A percentile compares a stretch with the other conserved stretches of the same genome.
phyloP scores from a whole-genome alignment of 2,329 filamentous ascomycete genomes.

The Neobulgaria alba region DNA sequence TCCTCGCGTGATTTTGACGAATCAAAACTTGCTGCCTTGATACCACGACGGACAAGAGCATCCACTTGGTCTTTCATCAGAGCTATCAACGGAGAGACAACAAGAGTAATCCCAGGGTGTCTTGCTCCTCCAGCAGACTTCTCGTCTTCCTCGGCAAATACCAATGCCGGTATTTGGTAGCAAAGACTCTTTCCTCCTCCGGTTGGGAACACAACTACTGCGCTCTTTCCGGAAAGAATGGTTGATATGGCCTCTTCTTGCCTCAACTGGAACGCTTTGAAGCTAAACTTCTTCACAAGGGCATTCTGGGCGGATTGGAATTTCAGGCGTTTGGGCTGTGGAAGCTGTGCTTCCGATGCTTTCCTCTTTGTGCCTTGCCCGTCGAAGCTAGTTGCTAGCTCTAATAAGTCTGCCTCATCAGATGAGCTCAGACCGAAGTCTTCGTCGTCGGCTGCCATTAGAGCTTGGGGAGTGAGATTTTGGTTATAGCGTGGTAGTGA shows the following conservation, averaged over 20 bases:
- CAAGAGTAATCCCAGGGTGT: slow-evolving; percentile 40
- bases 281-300: slow-evolving; percentile 32
- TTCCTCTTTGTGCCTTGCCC: not conserved
- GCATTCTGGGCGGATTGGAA: slow-evolving; percentile 27
- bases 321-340: not conserved
- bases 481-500: too few relatives aligned
- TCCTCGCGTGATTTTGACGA: slow-evolving; percentile 41
- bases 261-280: slow-evolving; percentile 35
- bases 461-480: too few relatives aligned
- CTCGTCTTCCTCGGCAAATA: slow-evolving; percentile 33
- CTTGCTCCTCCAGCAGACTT: slow-evolving; percentile 21
- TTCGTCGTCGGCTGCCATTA: not conserved
- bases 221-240: slow-evolving; percentile 35
- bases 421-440: not conserved
- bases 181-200: slow-evolving; percentile 36
- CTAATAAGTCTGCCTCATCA: not conserved
- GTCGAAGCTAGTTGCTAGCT: not conserved
- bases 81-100: slow-evolving; percentile 48
- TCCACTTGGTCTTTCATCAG: slow-evolving; percentile 56
- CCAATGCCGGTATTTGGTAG: slow-evolving; percentile 37
- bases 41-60: slow-evolving; percentile 38
- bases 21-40: slow-evolving; percentile 46
- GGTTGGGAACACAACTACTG: slow-evolving; percentile 36
- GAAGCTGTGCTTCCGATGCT: not conserved
- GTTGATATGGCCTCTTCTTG: slow-evolving; percentile 37